These are phyloP conservation scores for Fagopyrum homotropicum DNA, from an alignment of 148 eudicot species.

Conservation along the genomic window DNA sequence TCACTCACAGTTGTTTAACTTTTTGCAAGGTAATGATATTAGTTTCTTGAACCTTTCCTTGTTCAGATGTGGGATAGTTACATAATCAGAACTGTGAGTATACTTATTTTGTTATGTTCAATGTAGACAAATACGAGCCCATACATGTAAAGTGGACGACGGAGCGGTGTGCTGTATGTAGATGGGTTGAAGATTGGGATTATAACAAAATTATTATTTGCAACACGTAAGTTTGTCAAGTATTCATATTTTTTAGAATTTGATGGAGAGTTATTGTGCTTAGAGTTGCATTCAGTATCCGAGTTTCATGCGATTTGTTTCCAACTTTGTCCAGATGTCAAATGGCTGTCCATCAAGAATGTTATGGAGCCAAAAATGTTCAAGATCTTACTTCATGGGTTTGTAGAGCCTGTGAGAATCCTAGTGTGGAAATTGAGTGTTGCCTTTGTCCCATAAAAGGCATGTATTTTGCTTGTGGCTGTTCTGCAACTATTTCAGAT, in stretches of 20 bases:
- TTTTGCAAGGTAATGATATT: constrained; percentile 49
- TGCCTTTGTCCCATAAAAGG: constrained; percentile 98
- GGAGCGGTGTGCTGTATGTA: constrained; percentile 92
- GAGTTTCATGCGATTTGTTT: neutral
- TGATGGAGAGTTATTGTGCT: neutral
- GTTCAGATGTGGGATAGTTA: neutral
- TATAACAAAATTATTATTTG: constrained; percentile 85
- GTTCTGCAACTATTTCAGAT: neutral
- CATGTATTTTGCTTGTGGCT: constrained; percentile 19
- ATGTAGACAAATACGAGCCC: constrained; percentile 64
- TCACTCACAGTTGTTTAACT: constrained; percentile 46
- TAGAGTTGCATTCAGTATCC: neutral
- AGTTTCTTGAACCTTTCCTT: neutral
- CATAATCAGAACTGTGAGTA: neutral
- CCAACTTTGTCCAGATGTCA: constrained; percentile 55
- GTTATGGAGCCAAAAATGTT: constrained; percentile 67
- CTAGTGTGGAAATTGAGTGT: constrained; percentile 62
- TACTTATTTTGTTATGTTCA: neutral
- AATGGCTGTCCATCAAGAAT: constrained; percentile 97
- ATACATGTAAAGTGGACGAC: constrained; percentile 82
- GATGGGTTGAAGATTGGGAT: constrained; percentile 96
- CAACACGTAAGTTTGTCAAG: constrained; percentile 50
- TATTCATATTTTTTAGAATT: neutral
- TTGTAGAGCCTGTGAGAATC: constrained; percentile 86
- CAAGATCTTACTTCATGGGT: constrained; percentile 87